A percentile compares a stretch with the other conserved stretches of the same genome.
phyloP scores from a whole-genome alignment of 192 early-diverging fungal species.

The Backusella macrospora region DNA sequence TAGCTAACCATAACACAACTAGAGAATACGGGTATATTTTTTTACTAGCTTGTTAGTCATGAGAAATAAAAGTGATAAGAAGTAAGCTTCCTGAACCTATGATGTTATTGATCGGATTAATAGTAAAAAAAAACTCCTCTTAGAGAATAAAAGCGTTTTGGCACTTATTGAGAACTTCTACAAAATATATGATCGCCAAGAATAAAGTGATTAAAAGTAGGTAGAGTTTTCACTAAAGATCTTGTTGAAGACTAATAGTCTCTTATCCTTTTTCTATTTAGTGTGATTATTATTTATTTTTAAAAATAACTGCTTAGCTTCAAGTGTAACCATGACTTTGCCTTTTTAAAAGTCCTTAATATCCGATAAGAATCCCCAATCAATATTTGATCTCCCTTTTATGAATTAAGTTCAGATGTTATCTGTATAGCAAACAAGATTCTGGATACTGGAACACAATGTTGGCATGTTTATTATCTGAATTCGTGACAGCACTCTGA shows the following conservation, averaged over 20 bases:
- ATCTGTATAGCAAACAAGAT: neutral
- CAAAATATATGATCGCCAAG: neutral
- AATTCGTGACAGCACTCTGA: neutral
- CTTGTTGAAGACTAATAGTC: neutral
- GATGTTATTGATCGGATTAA: neutral
- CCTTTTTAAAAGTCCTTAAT: conserved; percentile 10
- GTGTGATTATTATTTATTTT: too few relatives aligned
- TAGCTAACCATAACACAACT: neutral
- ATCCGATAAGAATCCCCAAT: conserved; percentile 1
- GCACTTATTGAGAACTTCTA: neutral
- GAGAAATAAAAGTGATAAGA: neutral
- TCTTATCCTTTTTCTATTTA: neutral
- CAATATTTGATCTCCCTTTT: neutral
- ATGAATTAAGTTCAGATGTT: conserved; percentile 6
- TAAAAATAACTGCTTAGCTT: too few relatives aligned
- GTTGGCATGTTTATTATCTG: neutral
- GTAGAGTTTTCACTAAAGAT: neutral
- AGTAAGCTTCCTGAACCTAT: neutral
- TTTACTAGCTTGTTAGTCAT: neutral
- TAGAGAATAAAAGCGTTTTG: neutral
- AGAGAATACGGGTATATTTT: neutral
- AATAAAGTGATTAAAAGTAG: neutral
- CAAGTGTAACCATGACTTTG: conserved; percentile 4
- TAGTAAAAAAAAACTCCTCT: neutral
- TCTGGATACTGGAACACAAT: neutral